Conservation (phyloP, 768 basidiomycete species). For the Tricholoma bakamatsutake region DNA sequence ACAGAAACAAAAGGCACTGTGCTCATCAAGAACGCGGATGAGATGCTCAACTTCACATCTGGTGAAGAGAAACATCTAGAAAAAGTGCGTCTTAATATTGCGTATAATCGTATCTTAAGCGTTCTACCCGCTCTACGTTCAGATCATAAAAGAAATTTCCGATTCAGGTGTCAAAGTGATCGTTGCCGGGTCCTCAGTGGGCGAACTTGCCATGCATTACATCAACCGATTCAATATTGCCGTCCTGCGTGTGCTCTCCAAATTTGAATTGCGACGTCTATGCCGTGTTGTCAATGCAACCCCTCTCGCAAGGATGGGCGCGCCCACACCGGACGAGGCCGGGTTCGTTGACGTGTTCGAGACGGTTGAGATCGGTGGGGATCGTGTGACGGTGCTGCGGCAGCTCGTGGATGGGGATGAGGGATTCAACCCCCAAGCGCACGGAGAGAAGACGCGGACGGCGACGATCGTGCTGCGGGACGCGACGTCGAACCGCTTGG, state of each 20-base stretch:
- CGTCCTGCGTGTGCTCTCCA: constrained; percentile 94
- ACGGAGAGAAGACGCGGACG: constrained; percentile 73
- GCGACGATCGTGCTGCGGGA: constrained; percentile 95
- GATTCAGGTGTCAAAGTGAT: constrained; percentile 93
- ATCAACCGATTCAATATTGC: constrained; percentile 91
- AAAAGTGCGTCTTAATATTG: constrained; percentile 43
- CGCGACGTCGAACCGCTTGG: constrained; percentile 89
- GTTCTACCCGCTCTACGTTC: neutral
- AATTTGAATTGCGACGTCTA: constrained; percentile 92
- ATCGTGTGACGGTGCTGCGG: constrained; percentile 93
- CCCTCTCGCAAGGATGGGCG: constrained; percentile 91
- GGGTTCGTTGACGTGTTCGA: constrained; percentile 93
- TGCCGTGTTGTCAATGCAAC: constrained; percentile 96
- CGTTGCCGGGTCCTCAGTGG: constrained; percentile 88
- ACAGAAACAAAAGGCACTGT: constrained; percentile 99
- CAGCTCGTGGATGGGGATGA: constrained; percentile 68
- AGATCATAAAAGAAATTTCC: constrained; percentile 97
- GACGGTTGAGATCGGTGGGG: constrained; percentile 93
- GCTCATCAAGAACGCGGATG: constrained; percentile 88
- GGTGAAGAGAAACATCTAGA: constrained; percentile 97
- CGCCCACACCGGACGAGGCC: constrained; percentile 94
- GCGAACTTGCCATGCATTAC: constrained; percentile 96
- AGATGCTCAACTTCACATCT: constrained; percentile 94
- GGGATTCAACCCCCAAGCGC: constrained; percentile 46
- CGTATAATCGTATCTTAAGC: constrained; percentile 1